Evolutionary conservation across 176 grass and related monocot genomes (phyloP).

Genomic region (Musa acuminata): DNA sequence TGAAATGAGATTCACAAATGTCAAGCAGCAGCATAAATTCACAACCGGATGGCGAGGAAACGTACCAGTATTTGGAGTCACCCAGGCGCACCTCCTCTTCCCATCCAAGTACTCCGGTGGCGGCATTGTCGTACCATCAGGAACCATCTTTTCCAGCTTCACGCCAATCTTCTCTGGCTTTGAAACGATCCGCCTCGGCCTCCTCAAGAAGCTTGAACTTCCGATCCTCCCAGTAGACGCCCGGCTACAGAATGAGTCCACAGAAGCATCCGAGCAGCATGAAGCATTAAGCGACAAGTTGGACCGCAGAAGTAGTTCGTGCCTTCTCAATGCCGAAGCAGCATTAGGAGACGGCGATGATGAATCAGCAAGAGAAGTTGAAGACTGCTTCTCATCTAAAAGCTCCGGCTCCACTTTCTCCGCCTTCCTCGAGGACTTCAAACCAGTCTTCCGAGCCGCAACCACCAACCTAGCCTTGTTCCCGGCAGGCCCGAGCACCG

Average conservation of each 20-base stretch:
- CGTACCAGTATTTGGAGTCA: conserved; percentile 71
- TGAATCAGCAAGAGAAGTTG: neutral
- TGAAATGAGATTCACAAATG: neutral
- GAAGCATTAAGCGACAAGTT: conserved; percentile 56
- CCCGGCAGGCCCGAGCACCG: conserved; percentile 16
- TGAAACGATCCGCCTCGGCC: conserved; percentile 26
- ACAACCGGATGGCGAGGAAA: conserved; percentile 5
- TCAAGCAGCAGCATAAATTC: neutral
- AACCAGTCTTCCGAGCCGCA: conserved; percentile 10
- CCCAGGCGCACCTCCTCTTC: conserved; percentile 77
- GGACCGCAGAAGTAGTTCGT: conserved; percentile 66
- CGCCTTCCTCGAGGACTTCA: conserved; percentile 6
- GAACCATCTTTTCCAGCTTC: conserved; percentile 19
- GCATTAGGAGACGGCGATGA: neutral
- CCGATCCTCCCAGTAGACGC: conserved; percentile 76
- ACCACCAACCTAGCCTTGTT: conserved; percentile 16
- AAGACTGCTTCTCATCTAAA: conserved; percentile 6
- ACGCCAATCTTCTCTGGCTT: conserved; percentile 14
- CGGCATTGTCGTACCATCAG: conserved; percentile 14
- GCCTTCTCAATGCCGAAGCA: conserved; percentile 38
- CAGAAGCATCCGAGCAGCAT: conserved; percentile 77
- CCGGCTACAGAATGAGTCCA: conserved; percentile 81
- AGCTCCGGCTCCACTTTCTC: neutral
- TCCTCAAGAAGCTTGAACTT: conserved; percentile 15
- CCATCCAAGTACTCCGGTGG: conserved; percentile 26